phyloP scores from a whole-genome alignment of 306 rosid species.

The Begonia peltatifolia region DNA sequence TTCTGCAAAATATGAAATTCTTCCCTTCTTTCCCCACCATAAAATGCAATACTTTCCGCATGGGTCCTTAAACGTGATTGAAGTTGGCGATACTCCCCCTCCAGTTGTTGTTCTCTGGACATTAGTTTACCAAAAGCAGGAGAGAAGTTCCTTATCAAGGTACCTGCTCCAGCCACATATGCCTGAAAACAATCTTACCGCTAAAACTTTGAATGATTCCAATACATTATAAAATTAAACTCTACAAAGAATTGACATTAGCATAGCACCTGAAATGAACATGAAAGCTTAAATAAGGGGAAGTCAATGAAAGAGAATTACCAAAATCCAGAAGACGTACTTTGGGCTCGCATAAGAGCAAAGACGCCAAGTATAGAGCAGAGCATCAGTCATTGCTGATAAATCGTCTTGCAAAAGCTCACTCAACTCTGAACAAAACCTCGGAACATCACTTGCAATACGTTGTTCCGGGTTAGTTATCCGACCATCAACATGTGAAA shows the following conservation, averaged over 20 bases:
- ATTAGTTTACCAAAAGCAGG: slow-evolving; percentile 92
- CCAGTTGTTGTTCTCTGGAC: slow-evolving; percentile 90
- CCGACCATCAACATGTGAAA: slow-evolving; percentile 95
- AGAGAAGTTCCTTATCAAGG: slow-evolving; percentile 67
- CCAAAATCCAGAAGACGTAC: slow-evolving; percentile 96
- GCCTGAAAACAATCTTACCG: slow-evolving; percentile 40
- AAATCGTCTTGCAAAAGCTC: slow-evolving; percentile 96
- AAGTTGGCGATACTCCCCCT: slow-evolving; percentile 93
- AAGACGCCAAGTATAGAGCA: slow-evolving; percentile 86
- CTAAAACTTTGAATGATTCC: slow-evolving; percentile 11
- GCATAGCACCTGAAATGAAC: slow-evolving; percentile 4
- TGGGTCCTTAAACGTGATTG: slow-evolving; percentile 94
- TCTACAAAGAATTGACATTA: slow-evolving; percentile 10
- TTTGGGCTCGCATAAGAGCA: slow-evolving; percentile 99
- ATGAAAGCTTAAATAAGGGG: slow-evolving; percentile 1
- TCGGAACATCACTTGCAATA: slow-evolving; percentile 92
- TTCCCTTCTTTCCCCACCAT: slow-evolving; percentile 89
- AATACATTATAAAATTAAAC: background rate
- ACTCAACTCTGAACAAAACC: slow-evolving; percentile 91
- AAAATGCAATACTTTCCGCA: slow-evolving; percentile 94
- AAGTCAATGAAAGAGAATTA: slow-evolving; percentile 20
- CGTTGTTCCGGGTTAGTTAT: slow-evolving; percentile 92
- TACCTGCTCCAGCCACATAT: slow-evolving; percentile 82
- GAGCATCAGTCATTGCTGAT: slow-evolving; percentile 79
- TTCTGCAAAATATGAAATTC: slow-evolving; percentile 78